phyloP scores from a whole-genome alignment of 768 basidiomycete species.

The Fistulinella prunicolor region DNA sequence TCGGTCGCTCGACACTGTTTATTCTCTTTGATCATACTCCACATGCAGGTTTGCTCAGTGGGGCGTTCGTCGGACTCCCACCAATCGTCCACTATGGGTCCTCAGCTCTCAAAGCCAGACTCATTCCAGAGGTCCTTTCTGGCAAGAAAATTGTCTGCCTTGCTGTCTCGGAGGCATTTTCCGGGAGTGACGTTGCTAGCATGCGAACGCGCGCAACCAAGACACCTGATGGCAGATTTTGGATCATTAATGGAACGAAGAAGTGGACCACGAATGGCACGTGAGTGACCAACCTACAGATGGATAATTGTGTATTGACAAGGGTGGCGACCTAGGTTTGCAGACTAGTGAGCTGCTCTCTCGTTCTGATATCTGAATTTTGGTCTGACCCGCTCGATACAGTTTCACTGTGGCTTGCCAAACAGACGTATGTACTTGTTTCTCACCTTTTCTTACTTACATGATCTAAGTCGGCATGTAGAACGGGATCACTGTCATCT shows the following conservation, averaged over 20 bases:
- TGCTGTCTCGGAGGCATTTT: not conserved
- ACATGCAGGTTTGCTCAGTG: slow-evolving; percentile 53
- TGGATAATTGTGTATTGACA: not conserved
- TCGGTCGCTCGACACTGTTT: not conserved
- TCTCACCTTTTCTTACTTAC: not conserved
- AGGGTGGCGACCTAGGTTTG: not conserved
- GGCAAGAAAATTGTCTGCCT: not conserved
- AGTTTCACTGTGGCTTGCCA: not conserved
- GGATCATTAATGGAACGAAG: slow-evolving; percentile 82
- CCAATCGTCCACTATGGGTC: slow-evolving; percentile 82
- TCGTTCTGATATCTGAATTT: not conserved
- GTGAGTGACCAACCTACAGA: slow-evolving; percentile 26
- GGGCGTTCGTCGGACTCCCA: slow-evolving; percentile 33
- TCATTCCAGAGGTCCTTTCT: not conserved
- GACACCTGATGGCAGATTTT: slow-evolving; percentile 77
- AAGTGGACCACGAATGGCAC: slow-evolving; percentile 86
- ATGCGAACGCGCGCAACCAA: slow-evolving; percentile 76
- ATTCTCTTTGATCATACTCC: not conserved
- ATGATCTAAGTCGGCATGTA: not conserved
- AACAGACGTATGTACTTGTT: not conserved
- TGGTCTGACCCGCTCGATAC: not conserved
- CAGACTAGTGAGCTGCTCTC: not conserved
- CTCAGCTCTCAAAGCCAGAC: slow-evolving; percentile 40
- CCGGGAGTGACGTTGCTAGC: slow-evolving; percentile 69
- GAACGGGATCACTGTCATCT: not conserved